These are phyloP conservation scores for Agrocybe pediades DNA, from an alignment of 768 basidiomycete species.

Conservation along the genomic window DNA sequence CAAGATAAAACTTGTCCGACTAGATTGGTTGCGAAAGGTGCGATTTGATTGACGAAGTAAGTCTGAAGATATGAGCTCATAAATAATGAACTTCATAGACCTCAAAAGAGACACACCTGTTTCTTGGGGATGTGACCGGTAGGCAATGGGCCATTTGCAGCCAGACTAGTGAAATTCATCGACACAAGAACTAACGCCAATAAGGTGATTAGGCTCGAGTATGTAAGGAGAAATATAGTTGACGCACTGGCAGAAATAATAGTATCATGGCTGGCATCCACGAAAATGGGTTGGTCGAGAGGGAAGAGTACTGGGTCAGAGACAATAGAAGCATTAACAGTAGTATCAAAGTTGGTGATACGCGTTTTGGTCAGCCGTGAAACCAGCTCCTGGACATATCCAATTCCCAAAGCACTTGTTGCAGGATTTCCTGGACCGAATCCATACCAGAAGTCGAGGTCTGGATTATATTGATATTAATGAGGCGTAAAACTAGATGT, in stretches of 20 bases:
- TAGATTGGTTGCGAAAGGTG: conserved; percentile 36
- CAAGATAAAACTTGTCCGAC: conserved; percentile 51
- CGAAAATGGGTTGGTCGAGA: conserved; percentile 59
- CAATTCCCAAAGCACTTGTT: conserved; percentile 61
- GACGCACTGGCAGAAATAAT: conserved; percentile 65
- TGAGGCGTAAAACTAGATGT: not conserved
- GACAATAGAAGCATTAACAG: conserved; percentile 71
- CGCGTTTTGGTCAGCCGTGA: conserved; percentile 67
- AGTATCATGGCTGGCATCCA: conserved; percentile 77
- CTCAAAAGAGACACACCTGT: conserved; percentile 56
- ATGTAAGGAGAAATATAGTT: no score
- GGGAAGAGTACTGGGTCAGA: conserved; percentile 55
- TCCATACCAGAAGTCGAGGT: conserved; percentile 63
- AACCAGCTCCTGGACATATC: conserved; percentile 71
- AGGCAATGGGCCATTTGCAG: conserved; percentile 63
- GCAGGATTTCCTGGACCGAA: conserved; percentile 72
- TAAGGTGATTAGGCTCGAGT: not conserved
- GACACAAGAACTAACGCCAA: conserved; percentile 62
- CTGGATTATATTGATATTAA: conserved; percentile 25
- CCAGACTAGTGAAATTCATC: conserved; percentile 69
- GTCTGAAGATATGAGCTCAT: conserved; percentile 39
- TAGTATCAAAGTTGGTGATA: conserved; percentile 54
- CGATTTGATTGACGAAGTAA: conserved; percentile 30
- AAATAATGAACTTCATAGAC: conserved; percentile 34
- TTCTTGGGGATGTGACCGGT: conserved; percentile 56